Evolutionary conservation across 345 rosid species (phyloP).

Genomic region (Gossypium raimondii): DNA sequence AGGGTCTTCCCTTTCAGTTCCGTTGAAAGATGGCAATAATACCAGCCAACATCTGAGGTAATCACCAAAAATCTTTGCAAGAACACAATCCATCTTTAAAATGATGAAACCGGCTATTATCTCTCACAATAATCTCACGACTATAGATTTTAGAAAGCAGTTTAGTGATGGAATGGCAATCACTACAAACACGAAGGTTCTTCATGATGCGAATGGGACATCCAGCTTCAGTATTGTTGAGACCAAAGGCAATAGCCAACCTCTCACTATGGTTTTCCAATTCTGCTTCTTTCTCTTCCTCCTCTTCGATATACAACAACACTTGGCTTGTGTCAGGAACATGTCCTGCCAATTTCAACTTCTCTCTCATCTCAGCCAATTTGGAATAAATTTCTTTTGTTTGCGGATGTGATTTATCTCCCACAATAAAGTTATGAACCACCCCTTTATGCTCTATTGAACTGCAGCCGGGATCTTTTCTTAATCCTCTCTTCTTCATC

Average conservation of each 20-base stretch:
- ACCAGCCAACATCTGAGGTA: not conserved
- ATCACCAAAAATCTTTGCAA: constrained; percentile 50
- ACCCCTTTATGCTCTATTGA: constrained; percentile 38
- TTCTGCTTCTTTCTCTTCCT: constrained; percentile 36
- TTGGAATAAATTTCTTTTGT: constrained; percentile 31
- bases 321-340: constrained; percentile 46
- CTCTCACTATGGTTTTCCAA: constrained; percentile 44
- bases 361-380: constrained; percentile 46
- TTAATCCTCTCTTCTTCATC: constrained; percentile 45
- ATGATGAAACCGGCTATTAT: too few species aligned
- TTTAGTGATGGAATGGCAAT: constrained; percentile 49
- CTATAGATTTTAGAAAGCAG: constrained; percentile 40
- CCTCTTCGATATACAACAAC: constrained; percentile 35
- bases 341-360: constrained; percentile 40
- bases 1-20: not conserved
- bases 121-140: too few species aligned
- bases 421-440: constrained; percentile 42
- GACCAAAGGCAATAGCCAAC: constrained; percentile 53
- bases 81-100: too few species aligned
- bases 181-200: constrained; percentile 49
- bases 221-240: constrained; percentile 30
- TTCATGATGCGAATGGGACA: constrained; percentile 43
- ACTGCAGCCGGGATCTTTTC: constrained; percentile 48
- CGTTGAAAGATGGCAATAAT: not conserved
- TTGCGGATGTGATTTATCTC: constrained; percentile 43